phyloP scores from a whole-genome alignment of 164 flowering plant genomes.

The Litsea cubeba region DNA sequence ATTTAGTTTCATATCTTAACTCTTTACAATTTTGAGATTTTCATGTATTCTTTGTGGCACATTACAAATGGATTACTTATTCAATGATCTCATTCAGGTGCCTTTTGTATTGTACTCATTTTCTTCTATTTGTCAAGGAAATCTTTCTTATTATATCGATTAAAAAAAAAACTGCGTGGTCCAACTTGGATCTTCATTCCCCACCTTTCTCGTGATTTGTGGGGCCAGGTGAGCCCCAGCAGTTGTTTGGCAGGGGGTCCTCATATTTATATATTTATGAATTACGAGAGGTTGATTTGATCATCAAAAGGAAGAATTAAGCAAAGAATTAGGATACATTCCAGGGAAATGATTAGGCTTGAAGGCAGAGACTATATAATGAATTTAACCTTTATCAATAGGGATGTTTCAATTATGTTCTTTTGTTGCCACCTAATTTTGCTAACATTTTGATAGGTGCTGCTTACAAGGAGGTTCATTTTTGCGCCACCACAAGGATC shows the following conservation, averaged over 20 bases:
- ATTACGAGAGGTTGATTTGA: too few relatives aligned
- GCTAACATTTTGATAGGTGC: constrained; percentile 38
- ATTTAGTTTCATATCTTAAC: too few relatives aligned
- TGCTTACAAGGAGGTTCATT: constrained; percentile 67
- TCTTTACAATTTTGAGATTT: too few relatives aligned
- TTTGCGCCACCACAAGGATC: constrained; percentile 98
- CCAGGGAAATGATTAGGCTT: background rate
- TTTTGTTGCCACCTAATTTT: background rate
- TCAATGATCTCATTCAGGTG: background rate
- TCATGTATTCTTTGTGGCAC: background rate
- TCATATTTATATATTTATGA: background rate
- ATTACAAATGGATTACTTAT: background rate
- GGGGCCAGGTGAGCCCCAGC: too few relatives aligned
- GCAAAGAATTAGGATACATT: background rate
- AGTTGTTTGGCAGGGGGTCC: too few relatives aligned
- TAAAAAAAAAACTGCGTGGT: too few relatives aligned
- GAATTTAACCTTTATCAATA: too few relatives aligned
- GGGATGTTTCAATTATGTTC: background rate
- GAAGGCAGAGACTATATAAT: background rate
- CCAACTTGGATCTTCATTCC: too few relatives aligned
- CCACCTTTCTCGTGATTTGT: too few relatives aligned
- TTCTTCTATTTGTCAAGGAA: background rate
- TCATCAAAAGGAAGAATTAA: too few relatives aligned
- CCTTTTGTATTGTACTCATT: background rate
- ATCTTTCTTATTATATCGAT: background rate